These are phyloP conservation scores for Chalara sp. DNA, from an alignment of 2,329 filamentous ascomycete species.

Conservation along the genomic window DNA sequence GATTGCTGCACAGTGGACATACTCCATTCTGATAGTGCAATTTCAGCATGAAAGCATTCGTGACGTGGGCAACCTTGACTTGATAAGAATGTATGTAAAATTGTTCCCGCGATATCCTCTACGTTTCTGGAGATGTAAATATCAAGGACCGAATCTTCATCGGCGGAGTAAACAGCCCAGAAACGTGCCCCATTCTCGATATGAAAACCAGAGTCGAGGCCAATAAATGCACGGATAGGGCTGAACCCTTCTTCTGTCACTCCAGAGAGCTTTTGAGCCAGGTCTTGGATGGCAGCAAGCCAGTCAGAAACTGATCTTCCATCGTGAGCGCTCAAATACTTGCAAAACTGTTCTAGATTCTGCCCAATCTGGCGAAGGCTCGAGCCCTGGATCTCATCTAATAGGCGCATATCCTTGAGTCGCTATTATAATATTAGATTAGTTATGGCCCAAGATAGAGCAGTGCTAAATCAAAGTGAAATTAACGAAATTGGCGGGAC, in stretches of 20 bases:
- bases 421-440: neutral
- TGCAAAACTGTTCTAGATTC: slow-evolving; percentile 18
- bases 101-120: slow-evolving; percentile 25
- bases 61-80: slow-evolving; percentile 29
- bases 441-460: slow-evolving; percentile 1
- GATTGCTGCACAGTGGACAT: slow-evolving; percentile 19
- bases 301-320: neutral
- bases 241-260: slow-evolving; percentile 9
- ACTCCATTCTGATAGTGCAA: slow-evolving; percentile 30
- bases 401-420: slow-evolving; percentile 18
- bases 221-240: slow-evolving; percentile 31
- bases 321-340: slow-evolving; percentile 25
- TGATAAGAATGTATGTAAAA: slow-evolving; percentile 33
- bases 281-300: slow-evolving; percentile 8
- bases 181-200: slow-evolving; percentile 26
- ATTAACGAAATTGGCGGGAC: slow-evolving; percentile 22
- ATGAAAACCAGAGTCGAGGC: slow-evolving; percentile 31
- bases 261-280: slow-evolving; percentile 5
- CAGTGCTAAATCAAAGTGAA: slow-evolving; percentile 1
- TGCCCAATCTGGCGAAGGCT: slow-evolving; percentile 15
- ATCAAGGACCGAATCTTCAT: slow-evolving; percentile 18
- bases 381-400: slow-evolving; percentile 10
- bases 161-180: slow-evolving; percentile 28
- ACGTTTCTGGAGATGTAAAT: slow-evolving; percentile 31
- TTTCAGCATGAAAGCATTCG: slow-evolving; percentile 31